Percentiles rank a stretch among this genome's conserved stretches.
Conservation (phyloP, 2,329 filamentous ascomycete species). For the Stemphylium beticola region DNA sequence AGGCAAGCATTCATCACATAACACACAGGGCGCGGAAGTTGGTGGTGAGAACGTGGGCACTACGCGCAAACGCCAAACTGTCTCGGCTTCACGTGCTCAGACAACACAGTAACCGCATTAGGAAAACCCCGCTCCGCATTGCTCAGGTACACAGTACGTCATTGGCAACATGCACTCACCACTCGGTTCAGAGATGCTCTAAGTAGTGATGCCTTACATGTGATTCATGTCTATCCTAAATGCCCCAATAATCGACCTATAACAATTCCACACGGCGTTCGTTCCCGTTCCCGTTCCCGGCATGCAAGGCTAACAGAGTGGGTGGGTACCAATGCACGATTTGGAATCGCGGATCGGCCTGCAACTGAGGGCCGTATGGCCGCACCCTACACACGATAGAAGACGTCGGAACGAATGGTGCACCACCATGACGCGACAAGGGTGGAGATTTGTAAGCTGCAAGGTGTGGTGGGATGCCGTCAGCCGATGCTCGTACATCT, state of each 20-base stretch:
- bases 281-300: neutral
- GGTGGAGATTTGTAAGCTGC: neutral
- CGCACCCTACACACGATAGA: neutral
- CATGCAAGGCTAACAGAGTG: neutral
- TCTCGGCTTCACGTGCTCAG: slow-evolving; percentile 31
- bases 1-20: slow-evolving; percentile 1
- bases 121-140: slow-evolving; percentile 8
- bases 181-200: no score
- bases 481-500: neutral
- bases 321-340: neutral
- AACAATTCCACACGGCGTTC: neutral
- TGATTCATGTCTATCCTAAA: neutral
- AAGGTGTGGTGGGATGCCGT: neutral
- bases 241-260: neutral
- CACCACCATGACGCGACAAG: neutral
- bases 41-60: neutral
- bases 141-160: slow-evolving; percentile 3
- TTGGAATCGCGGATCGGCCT: neutral
- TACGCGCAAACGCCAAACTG: slow-evolving; percentile 21
- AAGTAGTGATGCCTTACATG: no score
- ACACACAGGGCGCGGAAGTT: neutral
- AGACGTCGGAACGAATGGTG: neutral
- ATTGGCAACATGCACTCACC: neutral
- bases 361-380: neutral
- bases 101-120: slow-evolving; percentile 3